Base-by-base conservation (phyloP, 129 eudicot genomes). In the Centrapalus pauciflorus region DNA sequence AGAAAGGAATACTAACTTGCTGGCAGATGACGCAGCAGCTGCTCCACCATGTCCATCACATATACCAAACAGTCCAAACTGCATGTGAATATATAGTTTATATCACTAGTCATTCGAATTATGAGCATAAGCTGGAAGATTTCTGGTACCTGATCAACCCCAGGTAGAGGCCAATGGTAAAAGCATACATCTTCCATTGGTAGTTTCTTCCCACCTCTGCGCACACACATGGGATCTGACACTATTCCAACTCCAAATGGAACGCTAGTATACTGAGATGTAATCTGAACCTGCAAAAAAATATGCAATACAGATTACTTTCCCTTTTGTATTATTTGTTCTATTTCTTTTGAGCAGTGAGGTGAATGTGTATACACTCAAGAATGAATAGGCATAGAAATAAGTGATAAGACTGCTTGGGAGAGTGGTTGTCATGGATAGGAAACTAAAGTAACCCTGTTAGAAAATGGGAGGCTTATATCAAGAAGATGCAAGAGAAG, bases 41-140 rank as follows among this genome's bases (percentile, higher is more conserved):
- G 84, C 95, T 67, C 99, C 99, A 29, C 99, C 96, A 84, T 93
- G 99, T 67, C 99, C 99, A 72, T 93, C 99, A 21, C 92, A 86
- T 34, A 93, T 80, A 66, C 90, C 95, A 80, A 93, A 93, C 73
- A 93, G 66, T 43, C 99, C 99, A 82, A 93, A 86, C 96, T 93
- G 87, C 75, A 76, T 70, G 4, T 66, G 19, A 32, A 67, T 59
- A 25, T 23, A 71, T 14, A 14, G 9, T 3, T n/a, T n/a, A 45
- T 6, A 69, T 43, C 30, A 57, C 49, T 65, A 82, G 57, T 35
- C 5, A 38, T 51, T 57, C 37, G 3, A 40, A 56, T 58, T 12
- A 70, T 52, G 40, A 38, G 56, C 54, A 21, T 55, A 58, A 28
- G 61, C 24, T 50, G 38, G 6, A 40, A 57, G 23, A 72, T 62